Conservation (phyloP, 2,329 filamentous ascomycete species). For the Fusarium luffae region DNA sequence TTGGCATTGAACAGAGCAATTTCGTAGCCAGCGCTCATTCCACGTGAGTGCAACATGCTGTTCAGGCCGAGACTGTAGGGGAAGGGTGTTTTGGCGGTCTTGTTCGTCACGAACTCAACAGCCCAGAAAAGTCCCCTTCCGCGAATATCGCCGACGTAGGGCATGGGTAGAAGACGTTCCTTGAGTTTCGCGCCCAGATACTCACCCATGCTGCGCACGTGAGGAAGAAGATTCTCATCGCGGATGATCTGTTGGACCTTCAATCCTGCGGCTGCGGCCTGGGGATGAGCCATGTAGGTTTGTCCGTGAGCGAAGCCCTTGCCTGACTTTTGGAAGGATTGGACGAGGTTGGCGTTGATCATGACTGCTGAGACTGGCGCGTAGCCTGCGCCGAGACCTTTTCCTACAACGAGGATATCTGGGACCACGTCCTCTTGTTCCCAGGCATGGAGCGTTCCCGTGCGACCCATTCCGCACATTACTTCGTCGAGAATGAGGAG, state of each 20-base stretch:
- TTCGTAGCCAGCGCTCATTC: conserved; percentile 37
- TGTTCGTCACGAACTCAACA: conserved; percentile 40
- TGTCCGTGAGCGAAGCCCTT: conserved; percentile 30
- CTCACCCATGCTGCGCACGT: conserved; percentile 12
- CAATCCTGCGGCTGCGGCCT: conserved; percentile 22
- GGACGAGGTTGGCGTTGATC: conserved; percentile 26
- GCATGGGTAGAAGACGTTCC: conserved; percentile 7
- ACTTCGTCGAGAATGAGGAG: conserved; percentile 70
- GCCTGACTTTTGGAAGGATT: conserved; percentile 26
- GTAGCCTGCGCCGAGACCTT: conserved; percentile 64
- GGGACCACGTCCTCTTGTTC: conserved; percentile 68
- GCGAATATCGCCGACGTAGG: conserved; percentile 38
- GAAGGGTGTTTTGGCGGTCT: conserved; percentile 34
- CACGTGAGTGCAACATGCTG: conserved; percentile 24
- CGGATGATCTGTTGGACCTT: conserved; percentile 36
- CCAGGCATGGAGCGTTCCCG: conserved; percentile 71
- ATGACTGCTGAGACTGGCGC: conserved; percentile 35
- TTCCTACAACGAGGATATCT: conserved; percentile 74
- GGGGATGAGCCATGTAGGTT: conserved; percentile 35
- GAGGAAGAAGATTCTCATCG: conserved; percentile 4
- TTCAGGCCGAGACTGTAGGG: conserved; percentile 25
- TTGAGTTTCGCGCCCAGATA: conserved; percentile 35
- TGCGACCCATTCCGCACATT: conserved; percentile 75
- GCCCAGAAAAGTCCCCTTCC: conserved; percentile 38
- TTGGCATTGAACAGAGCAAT: conserved; percentile 39